Conservation (phyloP, 306 rosid genomes). For the Luffa acutangula region DNA sequence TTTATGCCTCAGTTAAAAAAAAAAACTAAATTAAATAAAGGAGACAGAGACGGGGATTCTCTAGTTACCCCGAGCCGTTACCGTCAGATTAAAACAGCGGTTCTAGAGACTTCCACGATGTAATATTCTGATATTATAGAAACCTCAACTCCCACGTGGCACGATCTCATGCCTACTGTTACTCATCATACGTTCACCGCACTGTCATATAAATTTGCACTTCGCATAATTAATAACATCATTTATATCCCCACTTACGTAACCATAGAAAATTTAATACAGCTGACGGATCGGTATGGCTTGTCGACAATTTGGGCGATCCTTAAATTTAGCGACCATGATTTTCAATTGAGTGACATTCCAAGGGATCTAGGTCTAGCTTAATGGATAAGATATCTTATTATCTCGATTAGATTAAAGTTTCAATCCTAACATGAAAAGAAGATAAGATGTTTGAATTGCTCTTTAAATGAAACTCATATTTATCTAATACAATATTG, state of each 20-base stretch:
- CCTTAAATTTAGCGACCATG: background rate
- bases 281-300: background rate
- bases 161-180: background rate
- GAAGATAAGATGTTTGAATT: too few relatives aligned
- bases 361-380: too few relatives aligned
- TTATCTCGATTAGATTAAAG: too few relatives aligned
- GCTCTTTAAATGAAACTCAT: too few relatives aligned
- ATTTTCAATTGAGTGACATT: background rate
- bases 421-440: too few relatives aligned
- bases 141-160: background rate
- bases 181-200: background rate
- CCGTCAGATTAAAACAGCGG: conserved; percentile 3
- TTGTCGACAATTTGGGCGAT: background rate
- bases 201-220: background rate
- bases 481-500: too few relatives aligned
- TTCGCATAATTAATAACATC: background rate
- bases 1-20: conserved; percentile 1
- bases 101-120: conserved; percentile 3
- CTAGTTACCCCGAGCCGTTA: background rate
- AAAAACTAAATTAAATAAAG: background rate
- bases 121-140: background rate
- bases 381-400: too few relatives aligned
- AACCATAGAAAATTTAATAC: background rate
- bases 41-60: background rate
- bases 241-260: background rate